Evolutionary conservation across 2,329 filamentous ascomycete genomes (phyloP).

Genomic region (Talaromyces sp.): DNA sequence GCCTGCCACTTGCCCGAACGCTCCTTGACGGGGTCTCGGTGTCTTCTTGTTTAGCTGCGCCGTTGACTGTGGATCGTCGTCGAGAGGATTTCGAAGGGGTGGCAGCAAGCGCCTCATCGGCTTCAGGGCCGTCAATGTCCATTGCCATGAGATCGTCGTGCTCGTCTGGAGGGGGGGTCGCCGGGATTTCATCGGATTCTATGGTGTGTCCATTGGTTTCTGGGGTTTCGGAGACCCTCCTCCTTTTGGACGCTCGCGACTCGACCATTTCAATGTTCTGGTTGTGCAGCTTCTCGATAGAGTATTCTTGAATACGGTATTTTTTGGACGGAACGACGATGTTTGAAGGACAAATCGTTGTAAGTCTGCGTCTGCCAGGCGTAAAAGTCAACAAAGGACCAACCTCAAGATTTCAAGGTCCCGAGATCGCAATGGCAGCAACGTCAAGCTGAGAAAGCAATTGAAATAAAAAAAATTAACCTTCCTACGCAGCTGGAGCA

Average conservation of each 20-base stretch:
- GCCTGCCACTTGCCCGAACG: slow-evolving; percentile 30
- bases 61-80: slow-evolving; percentile 19
- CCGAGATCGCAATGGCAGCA: neutral
- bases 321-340: neutral
- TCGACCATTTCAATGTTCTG: slow-evolving; percentile 24
- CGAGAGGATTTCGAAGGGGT: slow-evolving; percentile 19
- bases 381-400: neutral
- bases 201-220: slow-evolving; percentile 13
- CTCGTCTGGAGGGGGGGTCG: neutral
- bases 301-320: neutral
- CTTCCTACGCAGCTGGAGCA: neutral
- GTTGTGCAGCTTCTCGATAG: neutral
- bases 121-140: slow-evolving; percentile 12
- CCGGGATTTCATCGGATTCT: slow-evolving; percentile 15
- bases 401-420: neutral
- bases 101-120: slow-evolving; percentile 13
- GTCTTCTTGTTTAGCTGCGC: slow-evolving; percentile 11
- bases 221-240: slow-evolving; percentile 28
- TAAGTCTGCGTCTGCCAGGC: neutral
- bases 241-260: slow-evolving; percentile 31
- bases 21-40: slow-evolving; percentile 18
- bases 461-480: neutral
- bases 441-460: neutral
- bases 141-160: slow-evolving; percentile 10
- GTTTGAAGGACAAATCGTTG: neutral